Evolutionary conservation across 768 basidiomycete species (phyloP).

Genomic region (Leucosporidium yakuticum): DNA sequence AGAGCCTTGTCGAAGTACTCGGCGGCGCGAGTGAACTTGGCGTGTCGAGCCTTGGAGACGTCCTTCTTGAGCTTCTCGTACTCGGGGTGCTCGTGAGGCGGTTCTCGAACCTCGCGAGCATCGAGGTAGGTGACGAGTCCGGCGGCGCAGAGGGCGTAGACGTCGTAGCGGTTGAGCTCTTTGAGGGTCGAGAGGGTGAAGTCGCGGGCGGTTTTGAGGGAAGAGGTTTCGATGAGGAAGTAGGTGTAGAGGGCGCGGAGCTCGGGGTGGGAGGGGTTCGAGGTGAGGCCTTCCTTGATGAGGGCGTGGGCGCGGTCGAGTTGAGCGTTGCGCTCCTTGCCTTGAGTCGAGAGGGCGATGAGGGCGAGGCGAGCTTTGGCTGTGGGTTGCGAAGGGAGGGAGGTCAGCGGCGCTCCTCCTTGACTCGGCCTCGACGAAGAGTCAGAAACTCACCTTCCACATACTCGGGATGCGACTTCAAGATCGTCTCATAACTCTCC

Average conservation of each 20-base stretch:
- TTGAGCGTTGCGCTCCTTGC: slow-evolving; percentile 43
- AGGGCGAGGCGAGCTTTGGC: slow-evolving; percentile 89
- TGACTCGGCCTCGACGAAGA: background rate
- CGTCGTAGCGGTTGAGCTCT: slow-evolving; percentile 75
- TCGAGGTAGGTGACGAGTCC: slow-evolving; percentile 81
- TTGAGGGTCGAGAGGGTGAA: slow-evolving; percentile 86
- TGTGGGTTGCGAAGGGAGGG: slow-evolving; percentile 42
- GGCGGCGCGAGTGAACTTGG: slow-evolving; percentile 70
- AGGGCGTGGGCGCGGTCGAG: slow-evolving; percentile 74
- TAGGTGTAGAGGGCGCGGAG: slow-evolving; percentile 88
- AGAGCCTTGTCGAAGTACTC: slow-evolving; percentile 92
- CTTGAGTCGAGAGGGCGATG: slow-evolving; percentile 64
- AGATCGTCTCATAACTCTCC: slow-evolving; percentile 71
- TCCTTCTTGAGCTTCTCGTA: slow-evolving; percentile 19
- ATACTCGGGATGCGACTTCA: slow-evolving; percentile 90
- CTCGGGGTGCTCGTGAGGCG: slow-evolving; percentile 53
- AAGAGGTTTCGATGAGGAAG: slow-evolving; percentile 75
- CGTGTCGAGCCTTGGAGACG: slow-evolving; percentile 61
- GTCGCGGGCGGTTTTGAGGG: slow-evolving; percentile 67
- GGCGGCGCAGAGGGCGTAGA: slow-evolving; percentile 83
- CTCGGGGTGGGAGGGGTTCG: slow-evolving; percentile 72
- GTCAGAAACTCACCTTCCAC: slow-evolving; percentile 66
- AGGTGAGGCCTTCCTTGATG: slow-evolving; percentile 77
- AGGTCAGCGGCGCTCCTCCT: background rate
- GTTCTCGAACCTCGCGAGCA: slow-evolving; percentile 60